A percentile compares a stretch with the other conserved stretches of the same genome.
These are phyloP conservation scores for Hanseniaspora lindneri DNA, from an alignment of 805 yeast species.

Conservation along the genomic window DNA sequence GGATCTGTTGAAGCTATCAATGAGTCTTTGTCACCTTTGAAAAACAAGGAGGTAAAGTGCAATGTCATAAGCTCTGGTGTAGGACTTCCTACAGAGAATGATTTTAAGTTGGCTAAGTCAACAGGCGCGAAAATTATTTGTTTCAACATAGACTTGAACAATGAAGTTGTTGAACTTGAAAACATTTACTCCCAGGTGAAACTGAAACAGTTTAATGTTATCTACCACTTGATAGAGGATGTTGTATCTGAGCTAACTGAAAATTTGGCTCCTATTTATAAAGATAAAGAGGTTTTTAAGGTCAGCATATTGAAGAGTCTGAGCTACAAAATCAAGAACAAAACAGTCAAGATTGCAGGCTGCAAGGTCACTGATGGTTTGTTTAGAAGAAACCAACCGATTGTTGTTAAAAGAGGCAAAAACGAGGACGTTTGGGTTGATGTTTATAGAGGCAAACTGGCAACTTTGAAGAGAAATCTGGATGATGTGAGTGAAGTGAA, in stretches of 20 bases:
- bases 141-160: constrained; percentile 59
- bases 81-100: constrained; percentile 61
- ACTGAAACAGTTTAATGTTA: constrained; percentile 59
- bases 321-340: constrained; percentile 49
- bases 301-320: constrained; percentile 63
- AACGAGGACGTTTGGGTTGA: constrained; percentile 31
- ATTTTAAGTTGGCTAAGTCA: constrained; percentile 53
- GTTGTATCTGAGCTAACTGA: constrained; percentile 55
- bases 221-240: constrained; percentile 77
- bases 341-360: constrained; percentile 64
- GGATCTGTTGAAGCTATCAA: constrained; percentile 91
- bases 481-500: constrained; percentile 65
- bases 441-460: constrained; percentile 45
- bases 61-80: constrained; percentile 63
- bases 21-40: constrained; percentile 70
- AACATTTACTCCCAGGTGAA: constrained; percentile 41
- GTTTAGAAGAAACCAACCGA: constrained; percentile 45
- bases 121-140: constrained; percentile 66
- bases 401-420: constrained; percentile 45
- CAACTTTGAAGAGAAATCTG: constrained; percentile 68
- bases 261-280: constrained; percentile 52
- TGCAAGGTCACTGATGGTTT: constrained; percentile 65
- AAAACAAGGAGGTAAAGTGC: constrained; percentile 72
- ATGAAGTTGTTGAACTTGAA: constrained; percentile 41
- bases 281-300: constrained; percentile 53